Base-by-base conservation (phyloP, 148 eudicot genomes). In the Nyssa sinensis region DNA sequence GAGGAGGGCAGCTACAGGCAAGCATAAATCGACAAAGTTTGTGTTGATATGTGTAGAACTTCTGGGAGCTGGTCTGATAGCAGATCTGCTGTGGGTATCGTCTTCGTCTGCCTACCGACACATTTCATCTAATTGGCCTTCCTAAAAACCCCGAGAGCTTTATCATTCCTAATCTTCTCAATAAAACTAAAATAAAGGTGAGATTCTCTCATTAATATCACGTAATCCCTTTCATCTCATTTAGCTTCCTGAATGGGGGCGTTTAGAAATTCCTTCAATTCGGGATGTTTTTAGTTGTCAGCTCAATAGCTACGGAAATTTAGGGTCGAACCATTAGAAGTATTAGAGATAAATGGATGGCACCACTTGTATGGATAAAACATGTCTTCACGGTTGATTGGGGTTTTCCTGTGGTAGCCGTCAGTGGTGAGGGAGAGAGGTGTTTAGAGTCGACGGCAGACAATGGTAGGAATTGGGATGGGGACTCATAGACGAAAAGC, bases 81-180 rank as follows among this genome's bases (percentile, higher is more conserved):
- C 76, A 55, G 98, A 93, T 83, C 83, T 91, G 27, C 77, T 86
- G 1, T 91, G 97, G 98, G 92, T 93, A 8, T 89, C 98, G 39
- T 91, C 89, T 3, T 70, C 84, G 17, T 75, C 81, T 39, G 79
- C 83, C 57, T 71, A 39, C 60, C 83, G 75, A 24, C 80, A 70
- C 58, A 72, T 84, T 14, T 3, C 86, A 69, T 64, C 76, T 62
- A 83, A 76, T 76, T 88, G 79, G 80, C 70, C 76, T n/a, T 31
- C 77, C 74, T 29, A 74, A 32, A 0, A 72, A 71, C 16, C 62
- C 89, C 32, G 49, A 81, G 19, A 28, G 1, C 41, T 44, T 80
- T 27, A 5, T 77, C 66, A 47, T 84, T 51, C 78, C 82, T 33
- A 65, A 28, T 60, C 29, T 61, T 8, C 67, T 7, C 7, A 73